Evolutionary conservation across 805 yeast genomes (phyloP).

Genomic region (Scheffersomyces stipitis): DNA sequence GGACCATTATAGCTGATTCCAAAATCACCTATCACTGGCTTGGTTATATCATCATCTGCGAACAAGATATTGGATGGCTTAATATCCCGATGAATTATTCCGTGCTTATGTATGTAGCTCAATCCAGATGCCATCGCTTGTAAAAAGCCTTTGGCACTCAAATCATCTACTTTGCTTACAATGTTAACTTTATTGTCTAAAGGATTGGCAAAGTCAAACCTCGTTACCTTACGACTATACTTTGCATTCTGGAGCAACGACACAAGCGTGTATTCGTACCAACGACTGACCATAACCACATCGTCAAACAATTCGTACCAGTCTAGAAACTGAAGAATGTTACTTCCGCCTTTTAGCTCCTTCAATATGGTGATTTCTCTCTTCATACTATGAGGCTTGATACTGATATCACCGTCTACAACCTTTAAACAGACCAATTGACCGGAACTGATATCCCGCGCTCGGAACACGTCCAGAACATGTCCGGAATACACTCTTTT

Average conservation of each 20-base stretch:
- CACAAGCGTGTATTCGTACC: conserved; percentile 25
- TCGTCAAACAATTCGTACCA: conserved; percentile 30
- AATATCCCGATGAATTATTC: conserved; percentile 42
- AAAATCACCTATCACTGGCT: conserved; percentile 57
- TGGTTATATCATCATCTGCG: conserved; percentile 15
- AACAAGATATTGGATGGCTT: conserved; percentile 39
- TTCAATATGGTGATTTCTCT: conserved; percentile 30
- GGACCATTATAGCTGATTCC: conserved; percentile 47
- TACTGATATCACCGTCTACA: conserved; percentile 35
- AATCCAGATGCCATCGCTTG: conserved; percentile 18
- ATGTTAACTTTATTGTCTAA: conserved; percentile 6
- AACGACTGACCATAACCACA: conserved; percentile 31
- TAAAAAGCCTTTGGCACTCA: neutral
- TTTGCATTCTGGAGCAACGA: conserved; percentile 18
- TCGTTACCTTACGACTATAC: conserved; percentile 18
- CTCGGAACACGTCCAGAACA: conserved; percentile 31
- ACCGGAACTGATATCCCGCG: conserved; percentile 9
- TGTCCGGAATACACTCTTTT: conserved; percentile 33
- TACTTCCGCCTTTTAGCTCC: conserved; percentile 12
- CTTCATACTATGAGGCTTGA: conserved; percentile 36
- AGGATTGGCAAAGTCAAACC: conserved; percentile 26
- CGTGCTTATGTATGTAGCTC: conserved; percentile 27
- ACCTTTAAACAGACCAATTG: conserved; percentile 26
- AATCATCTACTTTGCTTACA: neutral
- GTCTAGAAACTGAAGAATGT: conserved; percentile 19